Base-by-base conservation (phyloP, 2,329 filamentous ascomycete species). In the Bipolaris zeicola region DNA sequence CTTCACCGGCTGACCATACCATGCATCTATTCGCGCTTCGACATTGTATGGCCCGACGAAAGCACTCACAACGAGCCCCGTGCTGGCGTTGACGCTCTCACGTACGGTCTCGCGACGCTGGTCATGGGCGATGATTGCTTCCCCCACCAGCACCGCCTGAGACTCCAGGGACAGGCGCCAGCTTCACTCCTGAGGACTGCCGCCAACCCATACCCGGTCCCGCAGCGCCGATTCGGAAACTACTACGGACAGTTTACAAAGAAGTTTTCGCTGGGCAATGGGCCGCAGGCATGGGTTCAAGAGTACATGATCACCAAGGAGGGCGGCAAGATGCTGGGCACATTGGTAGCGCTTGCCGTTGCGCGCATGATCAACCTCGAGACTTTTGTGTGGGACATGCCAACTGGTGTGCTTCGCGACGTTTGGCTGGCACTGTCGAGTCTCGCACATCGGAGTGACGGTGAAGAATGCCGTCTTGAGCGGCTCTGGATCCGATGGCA, bases 301-400 rank as follows among this genome's bases (percentile, higher is more conserved):
- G 90, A 94, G 69, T 94, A 95, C 76, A 84, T 90, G 60, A 90
- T 94, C 66, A 88, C 85, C 2, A 93, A 92, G 75, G 90, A 94
- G 71, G 87, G 88, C 54, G 91, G 91, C 3, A 95, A 94, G 78
- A 92, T 95, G 90, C 82, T 95, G n/a, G 90, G 90, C 5, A 94
- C 90, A 1, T 78, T 95, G 47, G 90, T 92, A 11, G 89, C 90
- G 8, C 78, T 93, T 62, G 89, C 90, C 11, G 82, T 95, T n/a
- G 87, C 88, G 41, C 88, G 89, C 60, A 95, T 95, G 91, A 80
- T 86, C 49, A 91, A 91, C 67, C 81, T 96, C 37, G 91, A 95
- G 75, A 87, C 87, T 0, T 95, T 95, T 68, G 82, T 91, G 3
- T 95, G 91, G 91, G 91, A 96, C 69, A 94, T 95, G 91, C 91